Conservation (phyloP, 2,329 filamentous ascomycete genomes). For the Fusarium sp. region DNA sequence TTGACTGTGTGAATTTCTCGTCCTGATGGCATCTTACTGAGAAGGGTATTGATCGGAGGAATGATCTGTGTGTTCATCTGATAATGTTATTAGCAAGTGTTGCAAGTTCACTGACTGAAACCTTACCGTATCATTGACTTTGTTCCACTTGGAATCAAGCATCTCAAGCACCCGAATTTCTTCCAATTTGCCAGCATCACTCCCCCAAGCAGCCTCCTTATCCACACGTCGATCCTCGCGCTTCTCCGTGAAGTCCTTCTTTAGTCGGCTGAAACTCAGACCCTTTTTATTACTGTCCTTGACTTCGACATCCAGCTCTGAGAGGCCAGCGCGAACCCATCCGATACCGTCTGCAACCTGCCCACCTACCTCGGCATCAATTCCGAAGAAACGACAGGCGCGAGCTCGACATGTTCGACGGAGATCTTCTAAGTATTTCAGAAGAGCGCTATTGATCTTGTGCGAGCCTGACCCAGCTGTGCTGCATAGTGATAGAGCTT, state of each 20-base stretch:
- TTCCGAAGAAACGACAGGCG: conserved; percentile 89
- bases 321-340: conserved; percentile 83
- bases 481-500: conserved; percentile 69
- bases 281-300: conserved; percentile 65
- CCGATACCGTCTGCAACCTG: conserved; percentile 87
- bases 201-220: conserved; percentile 78
- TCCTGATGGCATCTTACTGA: conserved; percentile 86
- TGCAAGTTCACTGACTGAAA: fast-evolving
- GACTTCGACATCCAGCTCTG: conserved; percentile 76
- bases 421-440: conserved; percentile 82
- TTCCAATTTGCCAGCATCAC: conserved; percentile 86
- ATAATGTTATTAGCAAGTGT: conserved; percentile 13
- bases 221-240: conserved; percentile 84
- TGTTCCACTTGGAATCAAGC: conserved; percentile 89
- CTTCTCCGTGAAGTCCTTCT: conserved; percentile 80
- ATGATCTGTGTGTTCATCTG: conserved; percentile 85
- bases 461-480: conserved; percentile 55
- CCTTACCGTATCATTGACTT: conserved; percentile 89
- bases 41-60: conserved; percentile 76
- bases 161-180: conserved; percentile 88
- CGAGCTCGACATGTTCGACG: conserved; percentile 81
- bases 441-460: conserved; percentile 73
- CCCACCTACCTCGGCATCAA: conserved; percentile 86
- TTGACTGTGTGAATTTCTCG: conserved; percentile 84
- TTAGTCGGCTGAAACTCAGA: conserved; percentile 71